Evolutionary conservation across 805 yeast genomes (phyloP).

Genomic region (Saccharomycopsis fermentans): DNA sequence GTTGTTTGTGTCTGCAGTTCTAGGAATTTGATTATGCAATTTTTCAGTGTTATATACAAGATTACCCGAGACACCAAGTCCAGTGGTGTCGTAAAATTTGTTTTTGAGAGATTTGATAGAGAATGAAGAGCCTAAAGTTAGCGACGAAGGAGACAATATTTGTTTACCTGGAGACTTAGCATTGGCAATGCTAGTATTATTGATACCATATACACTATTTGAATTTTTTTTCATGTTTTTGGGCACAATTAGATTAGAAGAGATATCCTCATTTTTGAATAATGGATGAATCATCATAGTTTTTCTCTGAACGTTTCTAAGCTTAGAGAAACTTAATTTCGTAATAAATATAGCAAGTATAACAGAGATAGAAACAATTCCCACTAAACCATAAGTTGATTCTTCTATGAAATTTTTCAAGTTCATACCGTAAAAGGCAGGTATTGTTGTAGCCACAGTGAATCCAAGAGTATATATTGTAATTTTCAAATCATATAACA

Average conservation of each 20-base stretch:
- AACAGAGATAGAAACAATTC: conserved; percentile 38
- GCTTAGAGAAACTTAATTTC: conserved; percentile 41
- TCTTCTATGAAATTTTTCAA: conserved; percentile 88
- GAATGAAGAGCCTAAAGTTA: background rate
- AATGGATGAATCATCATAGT: conserved; percentile 38
- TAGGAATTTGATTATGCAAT: background rate
- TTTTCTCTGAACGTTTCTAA: conserved; percentile 53
- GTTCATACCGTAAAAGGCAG: conserved; percentile 94
- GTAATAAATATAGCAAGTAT: conserved; percentile 47
- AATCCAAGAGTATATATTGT: conserved; percentile 75
- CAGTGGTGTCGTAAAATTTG: background rate
- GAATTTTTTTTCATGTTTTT: background rate
- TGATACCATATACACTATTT: background rate
- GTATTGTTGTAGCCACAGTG: conserved; percentile 70
- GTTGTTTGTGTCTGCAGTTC: background rate
- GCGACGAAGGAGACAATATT: background rate
- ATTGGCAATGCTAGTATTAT: background rate
- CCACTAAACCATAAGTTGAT: conserved; percentile 53
- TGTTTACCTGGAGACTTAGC: background rate
- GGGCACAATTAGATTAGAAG: background rate
- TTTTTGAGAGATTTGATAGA: background rate
- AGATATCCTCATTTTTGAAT: background rate
- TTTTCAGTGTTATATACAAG: background rate
- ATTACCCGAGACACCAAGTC: background rate
- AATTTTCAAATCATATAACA: conserved; percentile 77